phyloP scores from a whole-genome alignment of 352 stramenopile genomes.

The Pythium phragmiticola region DNA sequence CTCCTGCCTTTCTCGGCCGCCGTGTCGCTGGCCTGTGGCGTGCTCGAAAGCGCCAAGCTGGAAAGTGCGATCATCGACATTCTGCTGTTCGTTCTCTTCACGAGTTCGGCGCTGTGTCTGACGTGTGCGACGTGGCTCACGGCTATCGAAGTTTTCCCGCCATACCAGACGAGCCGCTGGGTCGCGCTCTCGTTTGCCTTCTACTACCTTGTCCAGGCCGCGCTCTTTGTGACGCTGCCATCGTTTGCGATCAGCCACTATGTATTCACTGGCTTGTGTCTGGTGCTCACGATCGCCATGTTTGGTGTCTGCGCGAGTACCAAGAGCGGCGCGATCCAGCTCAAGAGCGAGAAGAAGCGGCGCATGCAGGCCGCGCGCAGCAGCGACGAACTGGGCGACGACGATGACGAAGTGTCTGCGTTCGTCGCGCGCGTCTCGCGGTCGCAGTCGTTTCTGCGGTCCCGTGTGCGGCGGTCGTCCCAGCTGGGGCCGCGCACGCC shows the following conservation, averaged over 20 bases:
- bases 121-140: slow-evolving; percentile 82
- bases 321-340: slow-evolving; percentile 79
- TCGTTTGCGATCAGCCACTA: slow-evolving; percentile 79
- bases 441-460: slow-evolving; percentile 81
- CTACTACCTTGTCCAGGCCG: slow-evolving; percentile 74
- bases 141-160: slow-evolving; percentile 82
- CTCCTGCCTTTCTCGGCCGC: slow-evolving; percentile 67
- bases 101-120: slow-evolving; percentile 62
- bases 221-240: slow-evolving; percentile 56
- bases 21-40: slow-evolving; percentile 60
- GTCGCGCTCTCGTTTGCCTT: slow-evolving; percentile 70
- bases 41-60: slow-evolving; percentile 46
- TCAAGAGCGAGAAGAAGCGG: slow-evolving; percentile 84
- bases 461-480: slow-evolving; percentile 58
- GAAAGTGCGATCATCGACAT: slow-evolving; percentile 51
- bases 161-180: slow-evolving; percentile 69
- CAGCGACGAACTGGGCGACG: slow-evolving; percentile 27
- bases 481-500: slow-evolving; percentile 44
- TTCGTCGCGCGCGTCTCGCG: slow-evolving; percentile 59
- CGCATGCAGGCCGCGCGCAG: slow-evolving; percentile 50
- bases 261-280: slow-evolving; percentile 64
- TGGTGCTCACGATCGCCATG: slow-evolving; percentile 71
- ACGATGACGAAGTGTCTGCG: slow-evolving; percentile 33
- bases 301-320: slow-evolving; percentile 79
- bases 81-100: slow-evolving; percentile 65